Conservation (phyloP, 176 grass and related monocot species). For the Zizania latifolia region DNA sequence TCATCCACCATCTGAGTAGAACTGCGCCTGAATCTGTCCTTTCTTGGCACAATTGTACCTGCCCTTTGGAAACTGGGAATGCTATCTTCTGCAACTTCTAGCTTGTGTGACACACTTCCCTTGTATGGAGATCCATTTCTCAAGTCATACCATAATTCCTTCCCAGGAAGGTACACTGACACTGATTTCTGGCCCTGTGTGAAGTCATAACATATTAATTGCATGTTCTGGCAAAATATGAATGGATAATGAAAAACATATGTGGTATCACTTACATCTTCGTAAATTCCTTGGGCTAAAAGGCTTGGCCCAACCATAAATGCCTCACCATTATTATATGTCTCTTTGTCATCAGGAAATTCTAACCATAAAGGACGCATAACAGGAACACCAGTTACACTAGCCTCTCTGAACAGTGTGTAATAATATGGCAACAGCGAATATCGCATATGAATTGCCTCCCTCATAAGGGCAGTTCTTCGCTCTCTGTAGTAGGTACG, state of each 20-base stretch:
- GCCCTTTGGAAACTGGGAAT: conserved; percentile 85
- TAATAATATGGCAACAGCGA: conserved; percentile 91
- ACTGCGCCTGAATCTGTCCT: conserved; percentile 93
- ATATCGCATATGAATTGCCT: conserved; percentile 80
- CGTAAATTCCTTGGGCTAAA: conserved; percentile 78
- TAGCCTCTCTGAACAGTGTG: conserved; percentile 86
- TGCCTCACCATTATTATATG: conserved; percentile 84
- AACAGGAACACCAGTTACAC: conserved; percentile 77
- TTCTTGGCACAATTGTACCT: conserved; percentile 84
- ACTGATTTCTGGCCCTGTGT: conserved; percentile 64
- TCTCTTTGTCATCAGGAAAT: conserved; percentile 89
- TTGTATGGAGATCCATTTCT: conserved; percentile 65
- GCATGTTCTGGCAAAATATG: conserved; percentile 1
- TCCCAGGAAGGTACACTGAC: conserved; percentile 80
- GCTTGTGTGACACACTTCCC: conserved; percentile 59
- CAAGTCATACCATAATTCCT: conserved; percentile 63
- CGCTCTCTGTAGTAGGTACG: conserved; percentile 51
- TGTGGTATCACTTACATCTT: conserved; percentile 45
- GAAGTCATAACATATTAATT: conserved; percentile 14
- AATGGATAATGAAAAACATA: conserved; percentile 9
- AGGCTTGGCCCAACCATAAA: conserved; percentile 83
- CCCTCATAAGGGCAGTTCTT: conserved; percentile 76
- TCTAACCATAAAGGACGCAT: conserved; percentile 96
- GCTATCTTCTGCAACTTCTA: conserved; percentile 78
- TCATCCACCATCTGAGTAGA: conserved; percentile 96